Conservation (phyloP, 2,329 filamentous ascomycete species). For the Fusarium brachygibbosum region DNA sequence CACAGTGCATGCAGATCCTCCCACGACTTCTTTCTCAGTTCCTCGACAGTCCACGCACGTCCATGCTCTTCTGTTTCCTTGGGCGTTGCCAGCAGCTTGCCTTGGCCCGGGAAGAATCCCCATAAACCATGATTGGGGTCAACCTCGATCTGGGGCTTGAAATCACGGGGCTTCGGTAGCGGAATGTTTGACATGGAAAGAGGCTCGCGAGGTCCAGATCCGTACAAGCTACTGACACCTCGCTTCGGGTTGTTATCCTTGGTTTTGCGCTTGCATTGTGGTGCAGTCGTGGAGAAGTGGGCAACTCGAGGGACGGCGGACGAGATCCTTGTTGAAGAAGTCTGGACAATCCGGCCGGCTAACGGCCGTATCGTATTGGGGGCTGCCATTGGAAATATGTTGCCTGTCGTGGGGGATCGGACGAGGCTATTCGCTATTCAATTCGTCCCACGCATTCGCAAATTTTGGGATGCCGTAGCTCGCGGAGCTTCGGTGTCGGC, state of each 20-base stretch:
- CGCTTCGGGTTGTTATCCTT: slow-evolving; percentile 84
- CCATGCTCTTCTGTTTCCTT: slow-evolving; percentile 80
- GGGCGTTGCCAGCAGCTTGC: slow-evolving; percentile 78
- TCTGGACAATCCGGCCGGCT: slow-evolving; percentile 43
- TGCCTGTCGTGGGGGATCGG: slow-evolving; percentile 35
- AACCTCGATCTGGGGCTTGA: slow-evolving; percentile 68
- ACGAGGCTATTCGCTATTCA: slow-evolving; percentile 43
- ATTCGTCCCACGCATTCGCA: slow-evolving; percentile 35
- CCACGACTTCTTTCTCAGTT: slow-evolving; percentile 91
- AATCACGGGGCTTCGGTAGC: slow-evolving; percentile 77
- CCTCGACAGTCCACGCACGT: slow-evolving; percentile 84
- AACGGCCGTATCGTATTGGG: slow-evolving; percentile 49
- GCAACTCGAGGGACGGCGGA: slow-evolving; percentile 37
- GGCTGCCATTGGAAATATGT: slow-evolving; percentile 49
- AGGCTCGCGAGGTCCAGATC: slow-evolving; percentile 80
- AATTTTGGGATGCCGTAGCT: slow-evolving; percentile 42
- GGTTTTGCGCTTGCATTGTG: slow-evolving; percentile 62
- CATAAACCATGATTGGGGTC: slow-evolving; percentile 89
- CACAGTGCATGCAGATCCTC: slow-evolving; percentile 92
- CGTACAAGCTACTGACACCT: slow-evolving; percentile 84
- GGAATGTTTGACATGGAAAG: slow-evolving; percentile 79
- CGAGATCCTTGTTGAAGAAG: slow-evolving; percentile 30
- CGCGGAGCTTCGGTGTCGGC: slow-evolving; percentile 26
- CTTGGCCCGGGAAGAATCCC: slow-evolving; percentile 85
- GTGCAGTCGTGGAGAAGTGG: slow-evolving; percentile 68